Base-by-base conservation (phyloP, 2,329 filamentous ascomycete species). In the Claviceps quebecensis region DNA sequence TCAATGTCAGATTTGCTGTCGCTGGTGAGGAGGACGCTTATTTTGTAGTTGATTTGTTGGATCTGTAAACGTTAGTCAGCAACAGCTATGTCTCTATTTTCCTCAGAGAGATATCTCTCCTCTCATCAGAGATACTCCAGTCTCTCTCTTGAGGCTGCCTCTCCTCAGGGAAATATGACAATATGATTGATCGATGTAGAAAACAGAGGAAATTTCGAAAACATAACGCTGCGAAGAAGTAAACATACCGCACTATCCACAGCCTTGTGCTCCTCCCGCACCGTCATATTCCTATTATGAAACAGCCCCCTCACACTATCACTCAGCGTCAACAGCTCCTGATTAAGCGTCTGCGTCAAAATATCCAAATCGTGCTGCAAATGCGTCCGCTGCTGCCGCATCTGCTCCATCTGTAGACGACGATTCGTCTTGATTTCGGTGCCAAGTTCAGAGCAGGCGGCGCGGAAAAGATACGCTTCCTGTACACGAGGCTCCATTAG, bases 351-450 rank as follows among this genome's bases (percentile, higher is more conserved):
- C 70, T 97, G 93, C 51, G 80, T 83, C 51, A 96, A 66, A 17
- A 95, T 95, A 65, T 98, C 93, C n/a, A 90, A 83, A 65, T 97
- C 93, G 65, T 96, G 90, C 70, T 96, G 89, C 57, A 98, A 68
- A 47, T 90, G 81, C 4, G 85, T 87, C 41, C 93, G 77, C 63
- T 95, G 86, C 56, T 87, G 83, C 38, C 90, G 80, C 70, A 88
- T 84, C 54, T 83, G 78, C 67, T 96, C 90, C 56, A 89, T 83
- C 57, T 87, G 83, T 0, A 81, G 75, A 57, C 84, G 83, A 23
- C 88, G 76, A 51, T 83, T 83, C 55, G 89, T 88, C 56, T 80
- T 83, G 17, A 97, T 81, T 64, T 96, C 93, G 23, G 88, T 90
- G 59, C 83, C 81, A 37, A 98, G 77, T 69, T 98, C 93, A 3